Conservation (phyloP, 2,329 filamentous ascomycete genomes). For the Pezicula radicicola region DNA sequence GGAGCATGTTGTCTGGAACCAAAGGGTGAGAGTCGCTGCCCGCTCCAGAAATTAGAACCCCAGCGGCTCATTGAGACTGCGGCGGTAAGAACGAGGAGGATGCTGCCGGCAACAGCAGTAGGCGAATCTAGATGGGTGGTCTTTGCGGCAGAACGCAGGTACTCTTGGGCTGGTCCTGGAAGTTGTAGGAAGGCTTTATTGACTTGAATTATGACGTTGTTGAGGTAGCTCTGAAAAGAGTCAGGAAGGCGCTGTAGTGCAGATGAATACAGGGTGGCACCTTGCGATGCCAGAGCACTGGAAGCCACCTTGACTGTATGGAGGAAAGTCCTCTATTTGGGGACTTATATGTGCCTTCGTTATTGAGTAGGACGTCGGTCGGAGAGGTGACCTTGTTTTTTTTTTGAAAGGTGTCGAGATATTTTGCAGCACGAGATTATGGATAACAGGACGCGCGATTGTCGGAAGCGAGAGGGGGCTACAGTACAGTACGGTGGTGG, state of each 20-base stretch:
- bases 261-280: conserved; percentile 48
- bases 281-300: conserved; percentile 53
- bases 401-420: neutral
- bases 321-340: conserved; percentile 10
- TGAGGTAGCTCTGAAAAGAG: conserved; percentile 50
- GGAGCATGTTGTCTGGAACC: conserved; percentile 40
- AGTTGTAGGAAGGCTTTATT: conserved; percentile 38
- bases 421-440: neutral
- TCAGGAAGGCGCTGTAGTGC: conserved; percentile 53
- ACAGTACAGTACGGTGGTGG: neutral
- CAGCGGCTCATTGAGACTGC: conserved; percentile 30
- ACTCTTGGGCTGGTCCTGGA: conserved; percentile 20
- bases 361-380: neutral
- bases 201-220: conserved; percentile 47
- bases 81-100: conserved; percentile 21
- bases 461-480: neutral
- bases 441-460: neutral
- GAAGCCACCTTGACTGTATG: conserved; percentile 31
- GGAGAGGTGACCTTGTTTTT: neutral
- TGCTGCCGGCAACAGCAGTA: conserved; percentile 18
- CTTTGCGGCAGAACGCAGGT: conserved; percentile 22
- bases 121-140: conserved; percentile 25
- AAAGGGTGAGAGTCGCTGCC: conserved; percentile 27
- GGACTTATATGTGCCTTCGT: conserved; percentile 11
- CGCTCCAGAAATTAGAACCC: conserved; percentile 25